A percentile compares a stretch with the other conserved stretches of the same genome.
Evolutionary conservation across 768 basidiomycete genomes (phyloP).

Genomic region (Mycena vulgaris): DNA sequence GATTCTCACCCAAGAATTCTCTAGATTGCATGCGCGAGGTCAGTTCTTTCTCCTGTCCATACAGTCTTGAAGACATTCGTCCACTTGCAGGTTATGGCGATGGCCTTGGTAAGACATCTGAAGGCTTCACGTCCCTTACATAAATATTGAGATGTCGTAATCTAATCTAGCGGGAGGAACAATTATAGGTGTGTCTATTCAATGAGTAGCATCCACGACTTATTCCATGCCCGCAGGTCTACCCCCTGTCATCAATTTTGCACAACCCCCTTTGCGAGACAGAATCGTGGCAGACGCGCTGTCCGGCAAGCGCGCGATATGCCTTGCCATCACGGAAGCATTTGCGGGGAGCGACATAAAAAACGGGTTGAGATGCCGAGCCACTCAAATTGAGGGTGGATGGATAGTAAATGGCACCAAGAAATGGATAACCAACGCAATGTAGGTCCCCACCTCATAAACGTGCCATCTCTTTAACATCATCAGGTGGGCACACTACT

Average conservation of each 20-base stretch:
- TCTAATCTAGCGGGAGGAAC: conserved; percentile 72
- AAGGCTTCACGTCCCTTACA: background rate
- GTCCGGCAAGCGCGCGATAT: conserved; percentile 83
- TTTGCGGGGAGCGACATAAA: conserved; percentile 89
- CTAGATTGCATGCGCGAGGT: conserved; percentile 71
- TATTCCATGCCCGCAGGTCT: conserved; percentile 61
- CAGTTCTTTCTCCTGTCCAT: background rate
- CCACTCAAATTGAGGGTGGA: conserved; percentile 84
- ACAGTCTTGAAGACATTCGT: background rate
- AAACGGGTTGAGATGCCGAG: conserved; percentile 78
- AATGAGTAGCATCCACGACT: background rate
- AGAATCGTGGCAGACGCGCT: conserved; percentile 77
- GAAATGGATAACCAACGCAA: conserved; percentile 29
- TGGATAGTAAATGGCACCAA: conserved; percentile 82
- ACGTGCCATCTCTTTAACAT: background rate
- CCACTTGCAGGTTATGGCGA: conserved; percentile 86
- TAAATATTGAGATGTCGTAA: background rate
- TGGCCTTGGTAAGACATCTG: conserved; percentile 57
- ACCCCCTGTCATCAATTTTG: conserved; percentile 90
- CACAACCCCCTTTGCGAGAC: conserved; percentile 66
- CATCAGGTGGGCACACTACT: background rate
- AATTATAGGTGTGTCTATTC: conserved; percentile 55
- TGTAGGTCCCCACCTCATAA: conserved; percentile 24
- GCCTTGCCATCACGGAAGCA: conserved; percentile 90
- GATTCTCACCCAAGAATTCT: conserved; percentile 85